phyloP scores from a whole-genome alignment of 495 filamentous ascomycete species.

The Neurospora sp. region DNA sequence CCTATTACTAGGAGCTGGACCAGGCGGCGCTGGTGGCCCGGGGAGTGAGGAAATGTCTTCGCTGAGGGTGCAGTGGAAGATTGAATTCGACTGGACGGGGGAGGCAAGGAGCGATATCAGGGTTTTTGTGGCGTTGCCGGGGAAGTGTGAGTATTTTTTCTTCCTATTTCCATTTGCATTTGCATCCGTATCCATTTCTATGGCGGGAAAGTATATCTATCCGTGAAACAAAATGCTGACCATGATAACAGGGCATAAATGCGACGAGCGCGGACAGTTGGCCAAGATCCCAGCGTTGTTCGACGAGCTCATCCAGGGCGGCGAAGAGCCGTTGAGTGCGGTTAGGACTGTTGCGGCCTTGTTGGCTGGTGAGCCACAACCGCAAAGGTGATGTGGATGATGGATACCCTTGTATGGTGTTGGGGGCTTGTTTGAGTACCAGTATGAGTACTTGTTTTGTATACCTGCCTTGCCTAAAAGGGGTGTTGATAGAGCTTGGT shows the following conservation, averaged over 20 bases:
- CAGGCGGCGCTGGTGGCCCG: not conserved
- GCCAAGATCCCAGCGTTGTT: conserved; percentile 42
- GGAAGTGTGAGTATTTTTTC: conserved; percentile 37
- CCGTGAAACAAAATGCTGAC: conserved; percentile 12
- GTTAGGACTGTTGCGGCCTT: conserved; percentile 43
- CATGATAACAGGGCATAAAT: conserved; percentile 34
- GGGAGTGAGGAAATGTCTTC: conserved; percentile 12
- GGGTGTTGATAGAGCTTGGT: not conserved
- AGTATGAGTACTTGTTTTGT: not conserved
- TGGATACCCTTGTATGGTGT: not conserved
- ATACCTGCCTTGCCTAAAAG: not conserved
- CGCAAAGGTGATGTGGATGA: conserved; percentile 3
- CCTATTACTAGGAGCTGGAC: not conserved
- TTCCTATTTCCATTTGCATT: not conserved
- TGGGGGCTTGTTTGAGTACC: not conserved
- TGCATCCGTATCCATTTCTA: not conserved
- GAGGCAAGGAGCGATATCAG: conserved; percentile 44
- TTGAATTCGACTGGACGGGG: conserved; percentile 53
- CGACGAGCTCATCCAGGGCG: conserved; percentile 36
- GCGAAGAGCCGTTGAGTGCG: conserved; percentile 39
- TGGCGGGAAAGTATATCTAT: not conserved
- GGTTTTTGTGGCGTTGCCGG: conserved; percentile 35
- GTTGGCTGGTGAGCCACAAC: conserved; percentile 27
- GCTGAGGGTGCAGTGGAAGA: conserved; percentile 43
- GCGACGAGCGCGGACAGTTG: conserved; percentile 36